Evolutionary conservation across 2,329 filamentous ascomycete species (phyloP).

Genomic region (Boeremia exigua): DNA sequence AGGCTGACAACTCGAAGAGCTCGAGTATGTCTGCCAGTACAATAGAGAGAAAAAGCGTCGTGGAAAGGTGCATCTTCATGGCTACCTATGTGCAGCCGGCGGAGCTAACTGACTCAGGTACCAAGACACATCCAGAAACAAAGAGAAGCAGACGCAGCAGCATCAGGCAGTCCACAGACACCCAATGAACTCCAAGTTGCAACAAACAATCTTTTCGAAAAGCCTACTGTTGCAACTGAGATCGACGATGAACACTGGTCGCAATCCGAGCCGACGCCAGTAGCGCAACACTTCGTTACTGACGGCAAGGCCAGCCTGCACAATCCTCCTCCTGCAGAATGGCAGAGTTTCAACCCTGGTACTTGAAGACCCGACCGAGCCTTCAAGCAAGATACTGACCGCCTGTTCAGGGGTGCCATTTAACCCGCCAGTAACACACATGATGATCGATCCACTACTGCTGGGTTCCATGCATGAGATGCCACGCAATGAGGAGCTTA

Average conservation of each 20-base stretch:
- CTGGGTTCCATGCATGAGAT: conserved; percentile 46
- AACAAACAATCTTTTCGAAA: conserved; percentile 34
- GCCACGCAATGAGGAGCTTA: conserved; percentile 42
- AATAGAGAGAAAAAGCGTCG: conserved; percentile 91
- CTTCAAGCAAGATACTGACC: not conserved
- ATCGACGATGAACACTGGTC: conserved; percentile 49
- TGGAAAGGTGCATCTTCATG: conserved; percentile 69
- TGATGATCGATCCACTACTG: conserved; percentile 47
- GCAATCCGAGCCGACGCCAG: conserved; percentile 43
- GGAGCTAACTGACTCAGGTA: conserved; percentile 34
- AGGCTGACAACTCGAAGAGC: conserved; percentile 63
- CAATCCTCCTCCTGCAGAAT: conserved; percentile 34
- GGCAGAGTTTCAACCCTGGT: conserved; percentile 41
- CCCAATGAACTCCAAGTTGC: conserved; percentile 36
- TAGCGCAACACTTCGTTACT: conserved; percentile 41
- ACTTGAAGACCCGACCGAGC: not conserved
- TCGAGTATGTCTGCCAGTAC: conserved; percentile 88
- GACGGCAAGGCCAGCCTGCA: conserved; percentile 31
- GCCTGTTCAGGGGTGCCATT: conserved; percentile 32
- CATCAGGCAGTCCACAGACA: conserved; percentile 32
- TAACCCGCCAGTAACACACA: conserved; percentile 41
- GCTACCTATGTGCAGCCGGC: not conserved
- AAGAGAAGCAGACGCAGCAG: conserved; percentile 42
- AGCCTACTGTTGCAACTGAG: conserved; percentile 35
- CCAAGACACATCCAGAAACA: conserved; percentile 48